Percentiles rank a stretch among this genome's conserved stretches.
phyloP scores from a whole-genome alignment of 495 filamentous ascomycete genomes.

The Neurospora sp. region DNA sequence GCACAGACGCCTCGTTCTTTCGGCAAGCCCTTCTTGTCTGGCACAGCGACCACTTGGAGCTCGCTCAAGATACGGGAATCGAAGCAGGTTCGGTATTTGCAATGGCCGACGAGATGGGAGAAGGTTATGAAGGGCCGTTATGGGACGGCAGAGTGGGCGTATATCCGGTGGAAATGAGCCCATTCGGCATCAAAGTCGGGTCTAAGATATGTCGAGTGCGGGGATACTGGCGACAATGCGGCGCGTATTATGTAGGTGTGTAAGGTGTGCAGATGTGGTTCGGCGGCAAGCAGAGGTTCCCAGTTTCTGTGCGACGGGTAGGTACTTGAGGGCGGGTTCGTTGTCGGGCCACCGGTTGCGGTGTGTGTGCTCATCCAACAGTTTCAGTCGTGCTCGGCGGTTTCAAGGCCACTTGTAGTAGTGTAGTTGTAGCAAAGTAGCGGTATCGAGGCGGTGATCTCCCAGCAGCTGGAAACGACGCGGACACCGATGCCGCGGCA shows the following conservation, averaged over 20 bases:
- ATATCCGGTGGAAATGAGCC: not conserved
- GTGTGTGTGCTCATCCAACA: conserved; percentile 3
- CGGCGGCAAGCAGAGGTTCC: conserved; percentile 1
- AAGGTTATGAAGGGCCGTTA: not conserved
- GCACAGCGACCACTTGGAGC: not conserved
- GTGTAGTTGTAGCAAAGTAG: conserved; percentile 12
- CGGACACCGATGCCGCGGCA: conserved; percentile 11
- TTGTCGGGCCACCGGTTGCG: not conserved
- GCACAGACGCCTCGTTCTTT: conserved; percentile 5
- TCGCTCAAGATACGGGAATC: not conserved
- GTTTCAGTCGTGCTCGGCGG: conserved; percentile 7
- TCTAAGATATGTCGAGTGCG: conserved; percentile 2
- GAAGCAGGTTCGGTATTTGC: not conserved
- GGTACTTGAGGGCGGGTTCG: not conserved
- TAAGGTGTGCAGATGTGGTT: conserved; percentile 1
- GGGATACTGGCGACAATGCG: conserved; percentile 11
- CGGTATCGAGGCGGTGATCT: conserved; percentile 7
- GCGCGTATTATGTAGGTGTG: conserved; percentile 16
- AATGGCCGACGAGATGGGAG: not conserved
- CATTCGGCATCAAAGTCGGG: conserved; percentile 6
- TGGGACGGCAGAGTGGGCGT: not conserved
- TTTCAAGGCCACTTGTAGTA: conserved; percentile 12
- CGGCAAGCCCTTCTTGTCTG: not conserved
- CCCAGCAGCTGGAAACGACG: not conserved
- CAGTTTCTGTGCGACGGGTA: not conserved